A percentile compares a stretch with the other conserved stretches of the same genome.
Evolutionary conservation across 352 stramenopile species (phyloP).

Genomic region (Phytopythium litorale): DNA sequence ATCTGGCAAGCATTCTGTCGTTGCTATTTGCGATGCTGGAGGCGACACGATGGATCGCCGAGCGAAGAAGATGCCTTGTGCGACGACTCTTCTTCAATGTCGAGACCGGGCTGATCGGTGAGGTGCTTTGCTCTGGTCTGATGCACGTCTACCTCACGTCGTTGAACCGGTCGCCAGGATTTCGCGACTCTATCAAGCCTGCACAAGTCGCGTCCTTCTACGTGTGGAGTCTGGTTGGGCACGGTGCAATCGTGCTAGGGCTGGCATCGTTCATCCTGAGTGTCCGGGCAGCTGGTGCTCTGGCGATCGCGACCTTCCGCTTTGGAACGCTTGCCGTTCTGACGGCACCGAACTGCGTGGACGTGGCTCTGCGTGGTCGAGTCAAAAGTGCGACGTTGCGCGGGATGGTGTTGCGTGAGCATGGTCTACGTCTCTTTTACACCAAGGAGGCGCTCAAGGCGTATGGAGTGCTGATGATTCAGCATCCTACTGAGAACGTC

Average conservation of each 20-base stretch:
- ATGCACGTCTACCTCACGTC: slow-evolving; percentile 27
- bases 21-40: slow-evolving; percentile 34
- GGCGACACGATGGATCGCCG: slow-evolving; percentile 18
- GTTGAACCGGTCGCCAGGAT: slow-evolving; percentile 15
- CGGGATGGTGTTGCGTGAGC: slow-evolving; percentile 12
- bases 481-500: not conserved
- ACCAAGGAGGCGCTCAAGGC: slow-evolving; percentile 10
- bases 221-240: slow-evolving; percentile 26
- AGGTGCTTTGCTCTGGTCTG: slow-evolving; percentile 17
- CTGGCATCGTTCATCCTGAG: slow-evolving; percentile 13
- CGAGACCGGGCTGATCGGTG: slow-evolving; percentile 26
- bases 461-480: slow-evolving; percentile 17
- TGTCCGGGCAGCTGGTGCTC: slow-evolving; percentile 10
- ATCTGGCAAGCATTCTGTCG: slow-evolving; percentile 27
- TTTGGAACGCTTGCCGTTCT: slow-evolving; percentile 10
- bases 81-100: slow-evolving; percentile 30
- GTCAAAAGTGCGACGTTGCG: slow-evolving; percentile 10
- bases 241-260: slow-evolving; percentile 19
- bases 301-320: slow-evolving; percentile 7
- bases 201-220: slow-evolving; percentile 16
- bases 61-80: slow-evolving; percentile 12
- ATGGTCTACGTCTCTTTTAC: slow-evolving; percentile 8
- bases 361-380: slow-evolving; percentile 9
- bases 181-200: slow-evolving; percentile 8
- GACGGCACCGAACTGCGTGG: slow-evolving; percentile 12